Evolutionary conservation across 441 rosid genomes (phyloP).

Genomic region (Erodium texanum): DNA sequence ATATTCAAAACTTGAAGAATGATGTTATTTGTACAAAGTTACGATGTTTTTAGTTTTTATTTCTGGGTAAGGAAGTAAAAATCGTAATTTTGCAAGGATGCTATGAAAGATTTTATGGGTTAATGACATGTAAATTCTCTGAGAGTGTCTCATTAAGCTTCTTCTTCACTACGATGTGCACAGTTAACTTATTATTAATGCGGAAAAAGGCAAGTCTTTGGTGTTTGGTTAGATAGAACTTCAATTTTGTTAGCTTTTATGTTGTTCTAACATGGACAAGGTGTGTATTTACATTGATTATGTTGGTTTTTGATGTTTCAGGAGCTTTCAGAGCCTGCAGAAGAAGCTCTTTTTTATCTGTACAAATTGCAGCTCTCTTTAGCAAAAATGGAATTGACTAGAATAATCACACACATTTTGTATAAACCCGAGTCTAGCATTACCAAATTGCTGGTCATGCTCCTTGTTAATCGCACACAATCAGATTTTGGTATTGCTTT

Average conservation of each 20-base stretch:
- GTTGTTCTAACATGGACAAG: not conserved
- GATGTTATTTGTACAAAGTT: too few species aligned
- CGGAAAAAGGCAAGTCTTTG: not conserved
- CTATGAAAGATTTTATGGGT: too few species aligned
- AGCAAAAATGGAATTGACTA: constrained; percentile 56
- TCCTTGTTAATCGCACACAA: constrained; percentile 70
- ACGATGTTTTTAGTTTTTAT: not conserved
- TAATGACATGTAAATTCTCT: not conserved
- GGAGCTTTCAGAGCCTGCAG: constrained; percentile 87
- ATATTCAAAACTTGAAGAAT: constrained; percentile 42
- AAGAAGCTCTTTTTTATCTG: constrained; percentile 79
- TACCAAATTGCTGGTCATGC: constrained; percentile 65
- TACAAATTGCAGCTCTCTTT: constrained; percentile 50
- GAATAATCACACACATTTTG: constrained; percentile 55
- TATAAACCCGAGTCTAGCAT: constrained; percentile 54
- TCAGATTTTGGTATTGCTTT: constrained; percentile 58
- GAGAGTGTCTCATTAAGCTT: not conserved
- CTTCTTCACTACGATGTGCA: not conserved
- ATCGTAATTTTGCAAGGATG: too few species aligned
- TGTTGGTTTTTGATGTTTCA: constrained; percentile 22
- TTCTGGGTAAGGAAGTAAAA: too few species aligned
- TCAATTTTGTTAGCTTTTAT: not conserved
- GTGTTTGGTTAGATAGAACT: not conserved
- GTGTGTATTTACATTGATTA: not conserved
- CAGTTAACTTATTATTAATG: not conserved